Evolutionary conservation across 1,139 yeast species (phyloP).

Genomic region (Yamadazyma membranifaciens): DNA sequence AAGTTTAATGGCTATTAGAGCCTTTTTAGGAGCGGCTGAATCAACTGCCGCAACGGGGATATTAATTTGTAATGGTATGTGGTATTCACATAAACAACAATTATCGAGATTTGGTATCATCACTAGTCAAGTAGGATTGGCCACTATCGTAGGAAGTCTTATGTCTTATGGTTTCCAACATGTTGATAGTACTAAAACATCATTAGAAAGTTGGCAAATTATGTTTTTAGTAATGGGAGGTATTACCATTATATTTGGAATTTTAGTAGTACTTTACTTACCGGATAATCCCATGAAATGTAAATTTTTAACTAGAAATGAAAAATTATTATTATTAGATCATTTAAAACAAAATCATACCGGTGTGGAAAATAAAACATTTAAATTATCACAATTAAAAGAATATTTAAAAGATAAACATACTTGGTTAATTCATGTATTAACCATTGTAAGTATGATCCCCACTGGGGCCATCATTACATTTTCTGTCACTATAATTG

Average conservation of each 20-base stretch:
- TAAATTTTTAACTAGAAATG: conserved; percentile 26
- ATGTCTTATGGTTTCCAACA: conserved; percentile 44
- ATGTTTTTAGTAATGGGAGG: conserved; percentile 38
- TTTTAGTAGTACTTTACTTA: conserved; percentile 24
- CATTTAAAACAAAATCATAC: conserved; percentile 31
- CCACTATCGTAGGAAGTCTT: conserved; percentile 41
- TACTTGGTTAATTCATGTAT: conserved; percentile 36
- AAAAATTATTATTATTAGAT: conserved; percentile 28
- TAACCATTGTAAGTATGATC: conserved; percentile 35
- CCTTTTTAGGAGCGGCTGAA: conserved; percentile 41
- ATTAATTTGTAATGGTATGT: conserved; percentile 41
- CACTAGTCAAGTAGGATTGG: conserved; percentile 40
- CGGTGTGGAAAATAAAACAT: conserved; percentile 18
- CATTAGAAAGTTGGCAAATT: conserved; percentile 37
- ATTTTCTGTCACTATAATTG: conserved; percentile 39
- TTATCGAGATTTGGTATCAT: conserved; percentile 34
- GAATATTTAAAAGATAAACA: conserved; percentile 33
- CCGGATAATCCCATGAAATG: conserved; percentile 34
- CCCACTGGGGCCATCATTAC: conserved; percentile 43
- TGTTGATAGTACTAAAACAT: conserved; percentile 20
- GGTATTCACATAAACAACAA: conserved; percentile 40
- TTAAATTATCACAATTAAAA: conserved; percentile 22
- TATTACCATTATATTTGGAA: conserved; percentile 32
- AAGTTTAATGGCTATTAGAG: conserved; percentile 40
- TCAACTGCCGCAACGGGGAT: conserved; percentile 47